Evolutionary conservation across 352 stramenopile species (phyloP).

Genomic region (Paralagenidium karlingii): DNA sequence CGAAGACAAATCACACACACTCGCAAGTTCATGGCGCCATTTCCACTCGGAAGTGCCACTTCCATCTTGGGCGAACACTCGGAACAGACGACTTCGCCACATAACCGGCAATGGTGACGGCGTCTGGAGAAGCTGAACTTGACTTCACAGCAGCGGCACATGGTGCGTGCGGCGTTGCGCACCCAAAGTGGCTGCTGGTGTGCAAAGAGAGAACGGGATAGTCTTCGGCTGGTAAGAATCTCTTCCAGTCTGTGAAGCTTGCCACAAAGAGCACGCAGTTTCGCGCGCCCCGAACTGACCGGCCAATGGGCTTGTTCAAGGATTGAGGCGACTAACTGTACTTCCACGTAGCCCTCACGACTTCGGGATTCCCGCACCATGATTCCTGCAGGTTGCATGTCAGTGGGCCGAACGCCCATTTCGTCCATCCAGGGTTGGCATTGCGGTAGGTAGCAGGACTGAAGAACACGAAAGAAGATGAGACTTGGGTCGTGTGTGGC

Average conservation of each 20-base stretch:
- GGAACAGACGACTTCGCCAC: slow-evolving; percentile 62
- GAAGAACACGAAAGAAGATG: too few species aligned
- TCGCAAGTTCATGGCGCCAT: too few species aligned
- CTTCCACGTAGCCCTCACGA: slow-evolving; percentile 38
- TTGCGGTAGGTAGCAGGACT: too few species aligned
- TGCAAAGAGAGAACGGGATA: slow-evolving; percentile 51
- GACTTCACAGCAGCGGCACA: slow-evolving; percentile 45
- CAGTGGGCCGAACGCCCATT: too few species aligned
- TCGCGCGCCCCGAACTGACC: slow-evolving; percentile 31
- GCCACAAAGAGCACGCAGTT: slow-evolving; percentile 33
- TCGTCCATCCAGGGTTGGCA: too few species aligned
- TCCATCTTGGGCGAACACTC: slow-evolving; percentile 77
- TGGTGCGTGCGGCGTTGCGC: slow-evolving; percentile 36
- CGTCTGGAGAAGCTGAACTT: slow-evolving; percentile 59
- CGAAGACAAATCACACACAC: too few species aligned
- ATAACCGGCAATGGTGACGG: slow-evolving; percentile 66
- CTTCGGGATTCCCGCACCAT: slow-evolving; percentile 52
- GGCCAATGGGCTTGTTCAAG: slow-evolving; percentile 58
- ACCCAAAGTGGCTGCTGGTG: slow-evolving; percentile 57
- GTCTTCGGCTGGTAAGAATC: slow-evolving; percentile 46
- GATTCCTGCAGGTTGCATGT: slow-evolving; percentile 56
- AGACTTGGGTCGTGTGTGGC: too few species aligned
- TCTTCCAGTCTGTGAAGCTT: slow-evolving; percentile 55
- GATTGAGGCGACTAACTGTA: slow-evolving; percentile 65
- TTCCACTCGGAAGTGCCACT: slow-evolving; percentile 47